phyloP scores from a whole-genome alignment of 768 basidiomycete species.

The Suillus cothurnatus region DNA sequence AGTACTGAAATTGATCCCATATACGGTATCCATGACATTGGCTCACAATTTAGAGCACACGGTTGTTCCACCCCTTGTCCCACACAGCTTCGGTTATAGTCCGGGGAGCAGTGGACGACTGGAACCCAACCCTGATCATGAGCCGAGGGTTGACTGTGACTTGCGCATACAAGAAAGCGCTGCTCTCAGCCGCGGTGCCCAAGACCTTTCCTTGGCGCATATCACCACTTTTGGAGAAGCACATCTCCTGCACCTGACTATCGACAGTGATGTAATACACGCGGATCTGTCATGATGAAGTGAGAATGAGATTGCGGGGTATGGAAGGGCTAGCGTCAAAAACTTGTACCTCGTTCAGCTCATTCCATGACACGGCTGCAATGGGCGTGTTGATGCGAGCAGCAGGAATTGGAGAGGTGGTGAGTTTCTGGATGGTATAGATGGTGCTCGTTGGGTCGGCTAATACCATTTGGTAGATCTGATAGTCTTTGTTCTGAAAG shows the following conservation, averaged over 20 bases:
- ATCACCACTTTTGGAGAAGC: background rate
- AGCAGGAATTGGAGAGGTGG: background rate
- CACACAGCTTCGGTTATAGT: background rate
- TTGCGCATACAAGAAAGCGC: background rate
- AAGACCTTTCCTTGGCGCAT: background rate
- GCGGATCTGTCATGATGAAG: background rate
- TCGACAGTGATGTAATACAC: background rate
- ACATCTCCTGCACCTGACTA: background rate
- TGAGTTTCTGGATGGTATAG: background rate
- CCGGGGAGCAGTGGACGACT: background rate
- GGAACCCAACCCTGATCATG: background rate
- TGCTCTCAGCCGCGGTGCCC: background rate
- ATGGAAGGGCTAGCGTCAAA: too few species aligned
- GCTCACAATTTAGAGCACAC: background rate
- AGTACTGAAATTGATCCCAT: background rate
- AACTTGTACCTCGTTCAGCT: background rate
- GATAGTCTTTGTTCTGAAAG: background rate
- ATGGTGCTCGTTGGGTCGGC: background rate
- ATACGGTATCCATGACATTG: background rate
- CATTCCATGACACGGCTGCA: background rate
- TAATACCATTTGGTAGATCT: background rate
- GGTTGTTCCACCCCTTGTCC: background rate
- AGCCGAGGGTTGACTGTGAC: background rate
- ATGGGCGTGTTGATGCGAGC: background rate
- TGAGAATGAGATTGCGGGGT: background rate